Percentiles rank a stretch among this genome's conserved stretches.
Conservation (phyloP, 257 asterid species). For the Solanum piurae region DNA sequence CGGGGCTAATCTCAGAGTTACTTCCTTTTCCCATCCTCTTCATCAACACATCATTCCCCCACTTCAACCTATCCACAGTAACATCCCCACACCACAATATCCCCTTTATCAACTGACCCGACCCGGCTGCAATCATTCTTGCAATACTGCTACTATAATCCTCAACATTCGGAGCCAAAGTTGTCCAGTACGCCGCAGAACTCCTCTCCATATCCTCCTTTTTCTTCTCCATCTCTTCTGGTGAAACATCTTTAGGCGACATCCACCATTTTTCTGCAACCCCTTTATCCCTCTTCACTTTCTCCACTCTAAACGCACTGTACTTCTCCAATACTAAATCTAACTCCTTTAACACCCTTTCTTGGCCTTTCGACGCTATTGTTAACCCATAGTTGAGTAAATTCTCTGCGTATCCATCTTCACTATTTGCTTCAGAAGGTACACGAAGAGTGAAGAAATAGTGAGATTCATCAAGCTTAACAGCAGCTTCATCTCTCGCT, state of each 20-base stretch:
- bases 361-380: constrained; percentile 66
- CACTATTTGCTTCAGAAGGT: constrained; percentile 25
- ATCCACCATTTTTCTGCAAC: constrained; percentile 52
- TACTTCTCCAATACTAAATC: constrained; percentile 47
- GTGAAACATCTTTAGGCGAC: constrained; percentile 45
- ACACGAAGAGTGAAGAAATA: constrained; percentile 65
- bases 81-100: constrained; percentile 92
- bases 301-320: constrained; percentile 57
- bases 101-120: constrained; percentile 84
- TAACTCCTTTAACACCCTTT: constrained; percentile 32
- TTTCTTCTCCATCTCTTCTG: constrained; percentile 54
- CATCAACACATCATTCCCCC: constrained; percentile 71
- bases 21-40: constrained; percentile 37
- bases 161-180: constrained; percentile 93
- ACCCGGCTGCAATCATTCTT: constrained; percentile 69
- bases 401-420: background rate
- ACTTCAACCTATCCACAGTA: constrained; percentile 64
- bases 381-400: constrained; percentile 69
- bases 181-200: constrained; percentile 86
- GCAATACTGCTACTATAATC: constrained; percentile 62
- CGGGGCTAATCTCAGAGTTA: constrained; percentile 51
- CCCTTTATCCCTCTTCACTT: constrained; percentile 33
- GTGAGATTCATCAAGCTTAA: constrained; percentile 75
- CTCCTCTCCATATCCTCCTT: constrained; percentile 60
- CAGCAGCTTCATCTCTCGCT: constrained; percentile 74